Evolutionary conservation across 2,329 filamentous ascomycete genomes (phyloP), one percentile per base, ranked within the genome.

Genomic region (Fusarium tanahbumbuense): DNA sequence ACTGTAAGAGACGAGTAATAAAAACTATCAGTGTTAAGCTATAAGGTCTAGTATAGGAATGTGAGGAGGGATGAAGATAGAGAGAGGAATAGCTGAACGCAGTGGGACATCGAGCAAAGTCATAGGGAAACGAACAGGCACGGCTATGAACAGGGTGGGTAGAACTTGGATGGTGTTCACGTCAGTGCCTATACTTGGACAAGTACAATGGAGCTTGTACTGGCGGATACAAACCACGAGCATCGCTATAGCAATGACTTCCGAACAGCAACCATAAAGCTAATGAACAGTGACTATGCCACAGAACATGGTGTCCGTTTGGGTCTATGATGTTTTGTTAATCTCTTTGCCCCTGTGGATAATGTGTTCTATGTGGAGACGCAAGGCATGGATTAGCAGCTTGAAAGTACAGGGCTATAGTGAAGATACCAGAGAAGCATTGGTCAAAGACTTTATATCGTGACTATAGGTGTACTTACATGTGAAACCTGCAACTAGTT

Each of bases 301-400:
- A 37, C 3, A 37, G 5, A 18, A 37, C 32, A 4, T 18, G 0
- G 0, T 37, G 5, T 10, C 2, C 1, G 16, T 6, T 18, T 16
- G 32, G 16, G 3, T 18, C 9, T 11, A 5, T 4, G 10, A 1
- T 37, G 32, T 18, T 6, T 11, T 5, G 2, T 18, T 18, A 9
- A 11, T 18, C 32, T 11, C 0, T 16, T 37, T 16, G 16, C 32
- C 16, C 0, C 2, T 37, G 1, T 37, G 18, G 5, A 3, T 5
- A 18, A 18, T 18, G 5, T 37, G 9, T 37, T 11, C 32, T 18
- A 37, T 11, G 4, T 11, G 16, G 3, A 18, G 5, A 37, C 32
- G 18, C 3, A 37, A 37, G 28, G 28, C 28, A 28, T 28, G 5
- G 27, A 5, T 5, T 5, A 12, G 27, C 0, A 28, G 0, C 4